phyloP scores from a whole-genome alignment of 352 stramenopile species.

The Phytophthora syringae region DNA sequence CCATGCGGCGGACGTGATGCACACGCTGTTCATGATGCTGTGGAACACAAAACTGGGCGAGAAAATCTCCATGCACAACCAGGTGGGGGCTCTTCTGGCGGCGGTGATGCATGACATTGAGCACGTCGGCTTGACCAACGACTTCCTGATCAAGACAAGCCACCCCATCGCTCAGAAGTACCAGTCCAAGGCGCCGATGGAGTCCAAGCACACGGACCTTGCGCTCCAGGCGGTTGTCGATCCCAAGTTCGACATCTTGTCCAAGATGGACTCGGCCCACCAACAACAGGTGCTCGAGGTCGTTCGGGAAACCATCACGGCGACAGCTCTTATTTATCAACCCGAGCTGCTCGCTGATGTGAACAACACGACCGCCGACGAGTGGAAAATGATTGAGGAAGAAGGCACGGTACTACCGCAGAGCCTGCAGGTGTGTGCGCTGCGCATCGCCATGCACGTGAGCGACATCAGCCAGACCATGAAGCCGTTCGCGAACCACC shows the following conservation, averaged over 20 bases:
- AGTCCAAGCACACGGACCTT: conserved; percentile 77
- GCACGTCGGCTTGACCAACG: conserved; percentile 80
- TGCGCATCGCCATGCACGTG: conserved; percentile 81
- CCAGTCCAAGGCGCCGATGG: conserved; percentile 66
- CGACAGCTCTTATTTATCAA: conserved; percentile 84
- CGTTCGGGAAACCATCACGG: conserved; percentile 71
- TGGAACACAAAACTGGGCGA: conserved; percentile 57
- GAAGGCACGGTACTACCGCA: conserved; percentile 45
- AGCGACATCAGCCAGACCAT: conserved; percentile 87
- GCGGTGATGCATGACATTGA: conserved; percentile 86
- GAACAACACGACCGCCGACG: conserved; percentile 38
- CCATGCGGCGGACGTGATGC: conserved; percentile 82
- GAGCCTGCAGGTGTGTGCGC: conserved; percentile 53
- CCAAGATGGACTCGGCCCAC: conserved; percentile 53
- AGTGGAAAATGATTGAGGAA: conserved; percentile 48
- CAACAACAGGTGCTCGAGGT: conserved; percentile 64
- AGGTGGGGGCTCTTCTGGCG: conserved; percentile 73
- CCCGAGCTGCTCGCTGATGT: conserved; percentile 72
- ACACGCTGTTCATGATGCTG: conserved; percentile 80
- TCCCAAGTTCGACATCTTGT: conserved; percentile 56
- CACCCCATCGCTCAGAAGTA: conserved; percentile 73
- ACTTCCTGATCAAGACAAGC: conserved; percentile 79
- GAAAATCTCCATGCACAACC: conserved; percentile 67
- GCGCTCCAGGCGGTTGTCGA: conserved; percentile 61
- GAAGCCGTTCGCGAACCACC: conserved; percentile 79